Percentiles rank a stretch among this genome's conserved stretches.
Evolutionary conservation across 202 grass and related monocot species (phyloP).

Genomic region (Cymbopogon flexuosus): DNA sequence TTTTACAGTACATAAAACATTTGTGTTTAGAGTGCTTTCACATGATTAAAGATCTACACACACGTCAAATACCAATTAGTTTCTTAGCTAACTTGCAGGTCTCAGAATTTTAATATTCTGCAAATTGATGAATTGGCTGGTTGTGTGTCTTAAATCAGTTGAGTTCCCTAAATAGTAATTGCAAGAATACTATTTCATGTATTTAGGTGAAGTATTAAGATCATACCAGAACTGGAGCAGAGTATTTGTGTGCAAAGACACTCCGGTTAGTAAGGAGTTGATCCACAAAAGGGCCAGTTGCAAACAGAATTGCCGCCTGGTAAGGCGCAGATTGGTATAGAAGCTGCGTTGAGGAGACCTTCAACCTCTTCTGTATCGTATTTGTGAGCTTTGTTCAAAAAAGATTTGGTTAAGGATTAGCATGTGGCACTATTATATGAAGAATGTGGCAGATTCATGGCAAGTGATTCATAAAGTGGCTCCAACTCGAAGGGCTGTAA

Average conservation of each 20-base stretch:
- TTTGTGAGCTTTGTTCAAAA: constrained; percentile 75
- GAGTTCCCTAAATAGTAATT: constrained; percentile 12
- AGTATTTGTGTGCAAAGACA: constrained; percentile 79
- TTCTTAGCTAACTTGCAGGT: constrained; percentile 5
- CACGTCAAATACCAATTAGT: background rate
- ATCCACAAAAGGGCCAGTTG: constrained; percentile 86
- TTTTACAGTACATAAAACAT: constrained; percentile 8
- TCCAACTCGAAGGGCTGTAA: constrained; percentile 2
- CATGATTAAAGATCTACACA: constrained; percentile 2
- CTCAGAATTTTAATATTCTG: constrained; percentile 11
- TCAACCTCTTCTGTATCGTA: constrained; percentile 97
- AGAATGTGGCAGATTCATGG: constrained; percentile 19
- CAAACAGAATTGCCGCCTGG: constrained; percentile 80
- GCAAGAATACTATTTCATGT: background rate
- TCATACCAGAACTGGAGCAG: constrained; percentile 70
- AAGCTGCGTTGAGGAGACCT: constrained; percentile 91
- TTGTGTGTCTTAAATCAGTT: background rate
- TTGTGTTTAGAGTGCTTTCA: background rate
- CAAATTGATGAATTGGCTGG: constrained; percentile 20
- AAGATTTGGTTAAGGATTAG: constrained; percentile 61
- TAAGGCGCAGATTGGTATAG: constrained; percentile 93
- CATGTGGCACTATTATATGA: constrained; percentile 8
- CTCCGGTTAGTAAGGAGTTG: constrained; percentile 66
- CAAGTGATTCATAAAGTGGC: constrained; percentile 20
- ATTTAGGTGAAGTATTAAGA: constrained; percentile 26